Evolutionary conservation across 306 rosid species (phyloP), one percentile per base, ranked within the genome.

Genomic region (Chamaecrista fasciculata): DNA sequence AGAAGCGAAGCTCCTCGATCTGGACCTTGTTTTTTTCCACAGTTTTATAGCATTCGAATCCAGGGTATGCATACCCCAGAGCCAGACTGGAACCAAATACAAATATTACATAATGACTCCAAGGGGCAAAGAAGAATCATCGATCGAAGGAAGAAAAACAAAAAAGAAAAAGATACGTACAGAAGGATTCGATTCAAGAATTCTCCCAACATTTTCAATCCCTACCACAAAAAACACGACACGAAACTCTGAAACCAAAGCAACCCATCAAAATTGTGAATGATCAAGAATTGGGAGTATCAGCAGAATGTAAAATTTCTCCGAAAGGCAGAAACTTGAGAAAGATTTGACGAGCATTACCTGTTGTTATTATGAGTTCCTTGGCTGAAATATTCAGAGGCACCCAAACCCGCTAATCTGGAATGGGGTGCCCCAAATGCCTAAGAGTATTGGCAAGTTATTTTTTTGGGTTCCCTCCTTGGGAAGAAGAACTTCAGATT

Each of bases 51-150:
- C 99, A 95, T 81, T 85, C 87, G 20, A 88, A 78, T 67, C 95
- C 99, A 14, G 99, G 99, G 81, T 94, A 94, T 34, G 96, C 99
- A 79, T 94, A 94, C 64, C 96, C 97, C 44, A 91, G 71, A 20
- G 75, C 2, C 79, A 94, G 68, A 53, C 99, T 94, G 79, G 40
- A 75, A 76, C 20, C 62, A 44, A 66, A 69, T 11, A 28, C 69
- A 9, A 26, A 16, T 4, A 19, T 7, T 50, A 8, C 39, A 50
- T 19, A 1, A 59, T n/a, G 42, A 33, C 4, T 53, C 11, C 25
- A 15, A 55, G 31, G 47, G 19, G 20, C 23, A 18, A 16, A 15
- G 2, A 1, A 66, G 4, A 18, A 49, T 19, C 36, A 64, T 57
- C 33, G 9, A 29, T 11, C 98, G 84, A 62, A 3, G 39, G 24